Evolutionary conservation across 768 basidiomycete species (phyloP), one percentile per base, ranked within the genome.

Genomic region (Tremella fuciformis): DNA sequence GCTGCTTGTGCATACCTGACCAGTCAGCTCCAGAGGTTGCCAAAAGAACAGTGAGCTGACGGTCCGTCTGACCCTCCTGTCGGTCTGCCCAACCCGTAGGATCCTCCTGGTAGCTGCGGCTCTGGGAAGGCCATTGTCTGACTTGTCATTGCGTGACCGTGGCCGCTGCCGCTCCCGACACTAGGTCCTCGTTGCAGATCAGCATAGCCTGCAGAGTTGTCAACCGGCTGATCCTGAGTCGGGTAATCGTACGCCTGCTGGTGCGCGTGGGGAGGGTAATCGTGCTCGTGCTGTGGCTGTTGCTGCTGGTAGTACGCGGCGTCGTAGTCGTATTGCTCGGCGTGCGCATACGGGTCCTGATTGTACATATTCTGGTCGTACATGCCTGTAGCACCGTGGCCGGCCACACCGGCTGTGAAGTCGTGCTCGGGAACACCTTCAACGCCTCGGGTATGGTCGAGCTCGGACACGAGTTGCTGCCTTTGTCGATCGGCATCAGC

Each of bases 381-480:
- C 2, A 34, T 52, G 13, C 50, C 55, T n/a, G 51, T 39, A 38
- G 50, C 25, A n/a, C 50, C 55, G 2, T 34, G 56, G 8, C 42
- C 29, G 9, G 44, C 59, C 6, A 59, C 44, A 11, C 64, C 65
- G 40, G 71, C 71, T 8, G 73, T 76, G 58, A 76, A 76, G 54
- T 76, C 75, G 59, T 76, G 75, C 25, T 60, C 62, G 21, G 75
- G 75, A 11, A 76, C 61, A 57, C 71, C 73, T 21, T 67, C 52
- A 9, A 66, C 63, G 29, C 29, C 29, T 34, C 29, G 29, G 29
- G 29, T 34, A 34, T 34, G 29, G 13, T 55, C 72, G 16, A 73
- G 68, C 48, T 75, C 70, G 11, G 65, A 59, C 29, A 72, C 69
- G 47, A 70, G 64, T 38, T 69, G 66, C 51, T 64, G 66, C 38